Evolutionary conservation across 108 stramenopile genomes (phyloP).

Genomic region (Pseudonitzschia multistriata): DNA sequence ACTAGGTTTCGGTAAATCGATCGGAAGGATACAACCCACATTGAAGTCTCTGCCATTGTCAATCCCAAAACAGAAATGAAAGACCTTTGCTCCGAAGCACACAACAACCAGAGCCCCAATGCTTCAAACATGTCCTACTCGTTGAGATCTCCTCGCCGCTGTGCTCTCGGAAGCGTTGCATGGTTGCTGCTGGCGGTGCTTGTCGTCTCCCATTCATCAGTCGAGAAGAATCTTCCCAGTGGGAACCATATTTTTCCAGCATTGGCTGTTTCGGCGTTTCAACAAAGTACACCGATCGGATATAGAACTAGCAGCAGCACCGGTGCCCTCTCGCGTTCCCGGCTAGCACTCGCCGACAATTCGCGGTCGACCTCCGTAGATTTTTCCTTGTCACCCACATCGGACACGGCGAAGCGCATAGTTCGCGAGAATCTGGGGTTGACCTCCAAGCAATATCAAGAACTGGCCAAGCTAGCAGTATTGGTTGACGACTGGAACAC

Average conservation of each 20-base stretch:
- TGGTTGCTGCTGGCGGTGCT: background rate
- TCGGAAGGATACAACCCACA: no score
- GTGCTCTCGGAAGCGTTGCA: background rate
- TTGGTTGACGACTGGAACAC: conserved; percentile 81
- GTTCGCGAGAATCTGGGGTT: conserved; percentile 32
- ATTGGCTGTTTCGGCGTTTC: conserved; percentile 2
- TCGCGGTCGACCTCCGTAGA: conserved; percentile 25
- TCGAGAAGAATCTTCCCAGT: background rate
- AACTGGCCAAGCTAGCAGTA: conserved; percentile 50
- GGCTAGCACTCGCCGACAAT: background rate
- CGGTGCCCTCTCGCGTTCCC: background rate
- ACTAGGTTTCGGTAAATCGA: no score
- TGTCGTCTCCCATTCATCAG: background rate
- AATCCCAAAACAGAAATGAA: no score
- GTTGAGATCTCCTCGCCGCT: background rate
- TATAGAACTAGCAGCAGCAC: background rate
- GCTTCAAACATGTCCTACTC: background rate
- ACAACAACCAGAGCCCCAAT: no score
- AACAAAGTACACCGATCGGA: background rate
- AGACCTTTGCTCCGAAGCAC: no score
- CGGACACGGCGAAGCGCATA: conserved; percentile 24
- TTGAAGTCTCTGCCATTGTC: no score
- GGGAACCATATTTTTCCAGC: background rate
- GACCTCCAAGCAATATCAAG: conserved; percentile 40
- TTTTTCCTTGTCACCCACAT: conserved; percentile 49